phyloP scores from a whole-genome alignment of 129 eudicot species.

The Glebionis coronaria region DNA sequence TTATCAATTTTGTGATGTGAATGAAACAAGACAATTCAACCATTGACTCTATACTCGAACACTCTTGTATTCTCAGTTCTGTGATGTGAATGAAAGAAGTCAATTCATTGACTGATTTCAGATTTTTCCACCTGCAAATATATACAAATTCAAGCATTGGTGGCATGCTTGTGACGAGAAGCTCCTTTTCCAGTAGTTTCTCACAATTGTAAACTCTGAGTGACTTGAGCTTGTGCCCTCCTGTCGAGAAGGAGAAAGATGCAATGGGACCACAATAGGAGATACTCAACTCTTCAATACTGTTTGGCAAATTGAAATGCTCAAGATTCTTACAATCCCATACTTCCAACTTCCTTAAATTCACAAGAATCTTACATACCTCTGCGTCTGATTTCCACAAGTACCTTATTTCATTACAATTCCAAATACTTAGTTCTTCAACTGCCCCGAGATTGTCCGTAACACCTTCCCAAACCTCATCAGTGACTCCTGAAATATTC shows the following conservation, averaged over 20 bases:
- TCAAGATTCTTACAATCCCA: background rate
- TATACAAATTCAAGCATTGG: too few relatives aligned
- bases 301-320: background rate
- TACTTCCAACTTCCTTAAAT: conserved; percentile 9
- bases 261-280: background rate
- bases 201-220: background rate
- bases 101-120: too few relatives aligned
- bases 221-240: conserved; percentile 12
- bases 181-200: too few relatives aligned
- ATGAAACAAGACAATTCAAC: too few relatives aligned
- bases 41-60: too few relatives aligned
- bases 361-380: conserved; percentile 13
- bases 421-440: background rate
- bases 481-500: background rate
- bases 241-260: background rate
- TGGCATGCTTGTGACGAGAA: too few relatives aligned
- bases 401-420: conserved; percentile 12
- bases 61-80: too few relatives aligned
- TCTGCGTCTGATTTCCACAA: conserved; percentile 11
- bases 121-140: too few relatives aligned
- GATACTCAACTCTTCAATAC: background rate
- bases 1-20: too few relatives aligned
- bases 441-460: conserved; percentile 2
- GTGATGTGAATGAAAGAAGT: too few relatives aligned
- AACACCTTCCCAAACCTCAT: conserved; percentile 17